Base-by-base conservation (phyloP, 179 eudicot species). In the Silene noctiflora region DNA sequence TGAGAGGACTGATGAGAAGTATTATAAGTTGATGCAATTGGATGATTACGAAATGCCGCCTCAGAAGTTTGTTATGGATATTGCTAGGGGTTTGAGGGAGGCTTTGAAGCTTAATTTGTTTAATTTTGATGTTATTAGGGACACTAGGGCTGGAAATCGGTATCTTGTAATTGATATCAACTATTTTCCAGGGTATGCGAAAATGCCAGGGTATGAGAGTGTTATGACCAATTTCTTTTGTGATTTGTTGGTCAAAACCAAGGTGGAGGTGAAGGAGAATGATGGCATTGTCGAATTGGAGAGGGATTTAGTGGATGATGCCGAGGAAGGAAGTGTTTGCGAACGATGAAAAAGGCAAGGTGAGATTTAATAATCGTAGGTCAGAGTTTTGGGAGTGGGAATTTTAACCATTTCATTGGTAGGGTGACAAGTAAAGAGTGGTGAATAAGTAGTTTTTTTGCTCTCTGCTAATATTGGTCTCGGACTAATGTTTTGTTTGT, bases 31-130 rank as follows among this genome's bases (percentile, higher is more conserved):
- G 83, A 86, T 85, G 88, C 86, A 79, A 44, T 72, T 83, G 51
- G 88, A 83, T 63, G 88, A 86, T n/a, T 83, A 78, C 6, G 86
- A 86, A 69, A 81, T 86, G 86, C 86, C 88, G 22, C 88, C 88
- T 5, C 83, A 81, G 55, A 67, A 60, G 67, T 81, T 86, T 53
- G 77, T 83, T 4, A 69, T 77, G 24, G 81, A 76, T 11, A 81
- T 85, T 76, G 86, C 85, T 0, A 85, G 85, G 74, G 84, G 85
- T 1, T 74, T 85, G 68, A 74, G 88, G 27, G 79, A 83, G 6
- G 85, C 79, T 1, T 22, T 85, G 86, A 83, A 79, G 46, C 58
- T 85, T 48, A 85, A 76, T 62, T 75, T 85, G 16, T 85, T 85
- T 25, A 85, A 85, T 78, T 85, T 85, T 7, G 88, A 83, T 68